Evolutionary conservation across 2,329 filamentous ascomycete genomes (phyloP), one percentile per base, ranked within the genome.

Genomic region (Trichophyton equinum): DNA sequence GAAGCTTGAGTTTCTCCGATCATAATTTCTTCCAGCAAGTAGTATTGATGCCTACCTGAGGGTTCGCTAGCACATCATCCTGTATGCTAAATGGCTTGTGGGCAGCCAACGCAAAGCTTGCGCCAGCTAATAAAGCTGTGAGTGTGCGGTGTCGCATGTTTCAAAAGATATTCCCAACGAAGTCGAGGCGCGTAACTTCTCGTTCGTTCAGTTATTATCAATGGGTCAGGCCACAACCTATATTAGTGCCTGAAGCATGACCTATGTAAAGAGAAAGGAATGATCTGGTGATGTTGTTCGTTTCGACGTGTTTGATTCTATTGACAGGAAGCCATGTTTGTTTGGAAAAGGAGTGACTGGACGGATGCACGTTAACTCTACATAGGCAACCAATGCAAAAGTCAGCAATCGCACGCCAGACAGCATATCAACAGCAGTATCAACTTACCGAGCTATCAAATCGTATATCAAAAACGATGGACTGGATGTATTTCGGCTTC

Each of bases 31-130:
- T 36, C n/a, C 33, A 11, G 6, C 18, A 33, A 18, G 6, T 18
- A 55, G 27, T 8, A 33, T 22, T 27, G 25, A 55, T 36, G 40
- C 56, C 20, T 78, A 92, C 89, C 81, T 94, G 89, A 9, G 91
- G 91, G 74, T 87, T 90, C 18, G 90, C 90, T 61, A 95, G 81
- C 58, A 96, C 74, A 71, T 96, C 91, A 70, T 95, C 89, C 69
- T 94, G 85, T 61, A 95, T 88, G 75, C 86, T 95, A 77, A 96
- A 96, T 20, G 79, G 75, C 66, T 80, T 80, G 67, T 81, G 80
- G 67, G 74, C 81, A 55, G 79, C 81, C 62, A 80, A 72, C 57
- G 65, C 66, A 4, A 72, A 67, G 25, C 65, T 66, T 27, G 68
- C 68, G 60, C 66, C 71, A 18, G 69, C 67, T 60, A 76, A 61